Base-by-base conservation (phyloP, 768 basidiomycete genomes). In the Chiua virens region DNA sequence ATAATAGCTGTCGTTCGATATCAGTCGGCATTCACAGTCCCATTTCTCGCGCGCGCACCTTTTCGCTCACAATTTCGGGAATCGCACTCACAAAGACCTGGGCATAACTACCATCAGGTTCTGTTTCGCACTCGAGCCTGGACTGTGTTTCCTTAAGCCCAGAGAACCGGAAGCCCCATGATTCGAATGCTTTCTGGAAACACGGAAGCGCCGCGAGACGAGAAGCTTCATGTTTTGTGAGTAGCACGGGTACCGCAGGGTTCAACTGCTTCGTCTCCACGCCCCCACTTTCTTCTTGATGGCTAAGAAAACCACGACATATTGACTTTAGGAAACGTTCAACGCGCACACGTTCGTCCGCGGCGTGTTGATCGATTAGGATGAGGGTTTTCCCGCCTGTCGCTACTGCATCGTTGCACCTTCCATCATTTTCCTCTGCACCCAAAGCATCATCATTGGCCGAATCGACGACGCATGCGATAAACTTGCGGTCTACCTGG, bases 301-400 rank as follows among this genome's bases (percentile, higher is more conserved):
- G 64, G 17, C 47, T 52, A 54, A 85, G 76, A 66, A 81, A 92
- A 14, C 84, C 85, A 42, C 75, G 65, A 69, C 91, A 93, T n/a
- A 93, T 64, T 42, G 83, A 81, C 55, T 76, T 78, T 58, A 96
- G 76, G 66, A 91, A 88, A 23, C 73, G 71, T 71, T 99, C 97
- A 52, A 98, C 91, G 20, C 95, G 84, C 40, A 98, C 74, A 20
- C 97, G 85, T 70, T 99, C 97, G 64, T 97, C 92, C n/a, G 95
- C 96, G 13, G 97, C 97, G 66, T 99, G 97, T 68, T 99, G 97
- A 73, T 99, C 97, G 42, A 99, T 78, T 45, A 98, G 77, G 28
- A 96, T 75, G 27, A 98, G 78, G 2, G 71, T 64, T 47, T 57
- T 58, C 40, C 50, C 55, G 36, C 37, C 57, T 25, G 66, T 56